phyloP scores from a whole-genome alignment of 345 rosid species.

The Aegle marmelos region DNA sequence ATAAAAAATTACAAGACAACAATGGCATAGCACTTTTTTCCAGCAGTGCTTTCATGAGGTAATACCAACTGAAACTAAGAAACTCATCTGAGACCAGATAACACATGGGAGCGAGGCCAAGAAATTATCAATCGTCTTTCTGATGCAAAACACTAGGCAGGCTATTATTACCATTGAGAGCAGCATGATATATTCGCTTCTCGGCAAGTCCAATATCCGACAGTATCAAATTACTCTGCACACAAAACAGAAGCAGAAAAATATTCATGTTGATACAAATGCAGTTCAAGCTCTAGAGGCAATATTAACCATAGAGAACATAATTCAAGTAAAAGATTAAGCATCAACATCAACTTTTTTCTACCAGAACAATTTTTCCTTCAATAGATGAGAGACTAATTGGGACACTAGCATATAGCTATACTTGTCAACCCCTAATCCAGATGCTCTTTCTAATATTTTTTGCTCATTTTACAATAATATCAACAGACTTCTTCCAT shows the following conservation, averaged over 20 bases:
- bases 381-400: neutral
- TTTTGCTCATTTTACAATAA: neutral
- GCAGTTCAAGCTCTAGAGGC: neutral
- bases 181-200: constrained; percentile 94
- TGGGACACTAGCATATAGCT: neutral
- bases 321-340: neutral
- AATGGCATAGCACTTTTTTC: constrained; percentile 15
- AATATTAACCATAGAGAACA: neutral
- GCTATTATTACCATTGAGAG: constrained; percentile 99
- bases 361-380: neutral
- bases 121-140: constrained; percentile 84
- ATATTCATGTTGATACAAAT: neutral
- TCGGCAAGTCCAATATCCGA: constrained; percentile 92
- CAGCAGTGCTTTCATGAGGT: constrained; percentile 28
- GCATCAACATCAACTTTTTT: neutral
- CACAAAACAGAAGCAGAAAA: constrained; percentile 14
- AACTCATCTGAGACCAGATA: constrained; percentile 35
- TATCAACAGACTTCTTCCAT: neutral
- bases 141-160: constrained; percentile 95
- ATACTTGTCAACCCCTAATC: neutral
- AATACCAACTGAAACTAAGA: constrained; percentile 29
- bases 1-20: constrained; percentile 27
- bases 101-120: constrained; percentile 56
- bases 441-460: neutral
- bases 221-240: constrained; percentile 78